Evolutionary conservation across 352 stramenopile species (phyloP).

Genomic region (Globisporangium uncinulatum): DNA sequence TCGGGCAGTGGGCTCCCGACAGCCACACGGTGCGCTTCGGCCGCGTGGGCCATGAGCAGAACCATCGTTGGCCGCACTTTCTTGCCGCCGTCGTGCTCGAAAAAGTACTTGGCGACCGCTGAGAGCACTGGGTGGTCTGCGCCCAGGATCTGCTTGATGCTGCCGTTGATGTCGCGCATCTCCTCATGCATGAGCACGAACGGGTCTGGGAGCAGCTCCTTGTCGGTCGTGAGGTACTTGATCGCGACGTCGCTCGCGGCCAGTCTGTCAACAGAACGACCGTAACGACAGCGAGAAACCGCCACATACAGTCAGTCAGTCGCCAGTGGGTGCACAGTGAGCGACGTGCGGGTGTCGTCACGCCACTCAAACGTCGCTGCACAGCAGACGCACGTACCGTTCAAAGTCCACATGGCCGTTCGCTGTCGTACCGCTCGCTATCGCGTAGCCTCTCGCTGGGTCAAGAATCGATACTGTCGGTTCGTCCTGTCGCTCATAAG

Average conservation of each 20-base stretch:
- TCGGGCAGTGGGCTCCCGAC: slow-evolving; percentile 32
- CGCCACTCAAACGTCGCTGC: background rate
- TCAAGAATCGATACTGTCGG: slow-evolving; percentile 82
- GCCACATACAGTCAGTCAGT: too few relatives aligned
- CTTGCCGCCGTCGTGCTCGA: slow-evolving; percentile 94
- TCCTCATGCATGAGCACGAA: slow-evolving; percentile 91
- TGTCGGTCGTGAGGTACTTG: slow-evolving; percentile 49
- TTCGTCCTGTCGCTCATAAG: slow-evolving; percentile 39
- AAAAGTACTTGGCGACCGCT: slow-evolving; percentile 96
- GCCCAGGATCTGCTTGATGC: slow-evolving; percentile 94
- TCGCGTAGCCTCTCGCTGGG: slow-evolving; percentile 56
- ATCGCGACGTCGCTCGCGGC: slow-evolving; percentile 24
- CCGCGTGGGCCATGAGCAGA: slow-evolving; percentile 90
- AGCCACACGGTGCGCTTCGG: slow-evolving; percentile 72
- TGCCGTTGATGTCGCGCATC: slow-evolving; percentile 89
- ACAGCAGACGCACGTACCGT: slow-evolving; percentile 15
- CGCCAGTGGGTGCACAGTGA: background rate
- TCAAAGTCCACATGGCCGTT: slow-evolving; percentile 41
- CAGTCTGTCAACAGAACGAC: background rate
- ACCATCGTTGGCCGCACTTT: slow-evolving; percentile 98
- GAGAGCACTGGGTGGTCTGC: slow-evolving; percentile 96
- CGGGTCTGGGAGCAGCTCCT: slow-evolving; percentile 73
- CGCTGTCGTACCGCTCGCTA: slow-evolving; percentile 22
- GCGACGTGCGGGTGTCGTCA: background rate
- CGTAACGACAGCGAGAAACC: too few relatives aligned